Conservation (phyloP, 768 basidiomycete genomes). For the Suillus placidus region DNA sequence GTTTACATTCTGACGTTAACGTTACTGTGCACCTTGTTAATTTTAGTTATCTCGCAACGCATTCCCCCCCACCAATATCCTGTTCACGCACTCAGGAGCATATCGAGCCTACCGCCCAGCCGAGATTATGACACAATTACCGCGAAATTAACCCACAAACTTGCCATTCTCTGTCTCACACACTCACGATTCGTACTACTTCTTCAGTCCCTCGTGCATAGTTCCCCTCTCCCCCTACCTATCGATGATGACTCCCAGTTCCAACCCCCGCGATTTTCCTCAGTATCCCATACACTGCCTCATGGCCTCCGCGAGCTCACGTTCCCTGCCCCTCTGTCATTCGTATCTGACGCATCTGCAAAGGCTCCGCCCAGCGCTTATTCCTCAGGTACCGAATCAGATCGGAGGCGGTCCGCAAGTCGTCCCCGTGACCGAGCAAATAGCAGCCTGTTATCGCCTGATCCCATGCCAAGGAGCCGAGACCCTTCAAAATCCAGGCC, state of each 20-base stretch:
- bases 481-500: slow-evolving; percentile 5
- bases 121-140: slow-evolving; percentile 30
- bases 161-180: slow-evolving; percentile 55
- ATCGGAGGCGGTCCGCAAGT: slow-evolving; percentile 9
- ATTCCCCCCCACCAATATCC: slow-evolving; percentile 73
- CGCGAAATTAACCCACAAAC: slow-evolving; percentile 32
- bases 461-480: slow-evolving; percentile 13
- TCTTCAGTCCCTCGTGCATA: slow-evolving; percentile 72
- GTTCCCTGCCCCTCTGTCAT: slow-evolving; percentile 76
- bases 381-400: slow-evolving; percentile 10
- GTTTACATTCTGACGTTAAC: slow-evolving; percentile 14
- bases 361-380: slow-evolving; percentile 13
- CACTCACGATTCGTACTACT: slow-evolving; percentile 78
- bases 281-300: slow-evolving; percentile 25
- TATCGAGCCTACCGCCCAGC: slow-evolving; percentile 42
- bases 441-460: slow-evolving; percentile 28
- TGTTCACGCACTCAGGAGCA: slow-evolving; percentile 59
- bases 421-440: slow-evolving; percentile 12
- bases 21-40: slow-evolving; percentile 9
- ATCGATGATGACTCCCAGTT: slow-evolving; percentile 46
- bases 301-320: slow-evolving; percentile 56
- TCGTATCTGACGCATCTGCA: slow-evolving; percentile 29
- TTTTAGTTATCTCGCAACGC: slow-evolving; percentile 63
- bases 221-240: slow-evolving; percentile 50
- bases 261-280: slow-evolving; percentile 23